Conservation (phyloP, 495 filamentous ascomycete species). For the Platismatia glauca region DNA sequence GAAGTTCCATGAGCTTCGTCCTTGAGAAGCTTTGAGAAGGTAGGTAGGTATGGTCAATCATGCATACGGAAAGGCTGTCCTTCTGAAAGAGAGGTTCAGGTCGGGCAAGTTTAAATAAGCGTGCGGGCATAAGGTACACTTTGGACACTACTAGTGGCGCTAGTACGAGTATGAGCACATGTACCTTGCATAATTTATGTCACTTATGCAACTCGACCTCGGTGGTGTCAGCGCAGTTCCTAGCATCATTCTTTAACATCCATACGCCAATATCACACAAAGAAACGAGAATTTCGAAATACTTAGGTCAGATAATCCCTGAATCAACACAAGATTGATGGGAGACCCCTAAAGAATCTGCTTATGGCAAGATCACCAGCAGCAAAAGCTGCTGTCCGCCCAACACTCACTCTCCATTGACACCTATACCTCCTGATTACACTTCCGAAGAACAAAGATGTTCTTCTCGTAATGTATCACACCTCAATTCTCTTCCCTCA, state of each 20-base stretch:
- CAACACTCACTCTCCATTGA: neutral
- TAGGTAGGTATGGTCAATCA: no score
- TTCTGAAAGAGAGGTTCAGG: neutral
- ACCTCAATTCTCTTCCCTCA: neutral
- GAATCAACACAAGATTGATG: no score
- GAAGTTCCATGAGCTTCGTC: conserved; percentile 2
- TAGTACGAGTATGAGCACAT: no score
- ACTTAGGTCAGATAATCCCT: no score
- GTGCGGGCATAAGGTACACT: no score
- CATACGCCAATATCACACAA: no score
- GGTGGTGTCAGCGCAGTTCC: neutral
- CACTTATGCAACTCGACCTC: neutral
- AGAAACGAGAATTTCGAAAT: no score
- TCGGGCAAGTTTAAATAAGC: neutral
- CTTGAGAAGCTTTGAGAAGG: neutral
- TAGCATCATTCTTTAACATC: no score
- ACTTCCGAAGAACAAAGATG: neutral
- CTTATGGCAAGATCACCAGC: conserved; percentile 1
- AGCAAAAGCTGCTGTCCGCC: neutral
- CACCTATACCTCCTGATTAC: neutral
- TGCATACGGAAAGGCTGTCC: neutral
- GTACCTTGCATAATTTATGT: neutral
- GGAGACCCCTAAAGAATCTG: neutral
- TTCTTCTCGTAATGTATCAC: neutral
- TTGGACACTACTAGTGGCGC: no score